Percentiles rank a stretch among this genome's conserved stretches.
Evolutionary conservation across 2,329 filamentous ascomycete genomes (phyloP).

Genomic region (Colletotrichum salicis): DNA sequence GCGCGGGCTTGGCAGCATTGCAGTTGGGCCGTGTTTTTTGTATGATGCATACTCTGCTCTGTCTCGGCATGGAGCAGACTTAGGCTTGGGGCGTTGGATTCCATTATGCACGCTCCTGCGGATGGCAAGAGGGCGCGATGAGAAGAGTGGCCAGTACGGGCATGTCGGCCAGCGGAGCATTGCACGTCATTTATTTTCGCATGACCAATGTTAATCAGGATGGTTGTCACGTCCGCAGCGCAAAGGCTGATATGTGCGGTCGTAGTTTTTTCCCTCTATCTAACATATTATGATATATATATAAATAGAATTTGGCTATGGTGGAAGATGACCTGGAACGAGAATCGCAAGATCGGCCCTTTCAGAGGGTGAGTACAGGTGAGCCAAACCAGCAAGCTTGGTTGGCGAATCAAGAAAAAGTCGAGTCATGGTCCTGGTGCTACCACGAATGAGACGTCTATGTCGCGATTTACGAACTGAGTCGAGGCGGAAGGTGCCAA

Average conservation of each 20-base stretch:
- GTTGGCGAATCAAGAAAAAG: background rate
- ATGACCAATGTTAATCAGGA: background rate
- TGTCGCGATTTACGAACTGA: background rate
- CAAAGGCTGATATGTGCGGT: conserved; percentile 1
- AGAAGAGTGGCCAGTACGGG: background rate
- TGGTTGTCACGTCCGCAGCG: background rate
- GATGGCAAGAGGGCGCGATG: background rate
- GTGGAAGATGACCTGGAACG: background rate
- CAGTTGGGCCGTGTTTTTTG: background rate
- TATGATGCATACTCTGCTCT: background rate
- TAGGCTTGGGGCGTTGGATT: conserved; percentile 12
- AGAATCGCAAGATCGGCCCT: background rate
- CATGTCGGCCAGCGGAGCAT: background rate
- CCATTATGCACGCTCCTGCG: conserved; percentile 10
- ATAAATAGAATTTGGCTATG: conserved; percentile 13
- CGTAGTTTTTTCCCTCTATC: background rate
- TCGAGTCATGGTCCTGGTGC: too few species aligned
- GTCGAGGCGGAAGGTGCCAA: background rate
- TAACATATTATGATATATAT: background rate
- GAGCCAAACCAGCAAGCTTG: background rate
- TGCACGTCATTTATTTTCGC: conserved; percentile 1
- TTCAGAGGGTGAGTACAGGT: background rate
- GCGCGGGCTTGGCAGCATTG: background rate
- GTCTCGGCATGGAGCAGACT: background rate
- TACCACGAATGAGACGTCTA: background rate